Percentiles rank a stretch among this genome's conserved stretches.
These are phyloP conservation scores for Penicillium malachiteum DNA, from an alignment of 495 filamentous ascomycete species.

Conservation along the genomic window DNA sequence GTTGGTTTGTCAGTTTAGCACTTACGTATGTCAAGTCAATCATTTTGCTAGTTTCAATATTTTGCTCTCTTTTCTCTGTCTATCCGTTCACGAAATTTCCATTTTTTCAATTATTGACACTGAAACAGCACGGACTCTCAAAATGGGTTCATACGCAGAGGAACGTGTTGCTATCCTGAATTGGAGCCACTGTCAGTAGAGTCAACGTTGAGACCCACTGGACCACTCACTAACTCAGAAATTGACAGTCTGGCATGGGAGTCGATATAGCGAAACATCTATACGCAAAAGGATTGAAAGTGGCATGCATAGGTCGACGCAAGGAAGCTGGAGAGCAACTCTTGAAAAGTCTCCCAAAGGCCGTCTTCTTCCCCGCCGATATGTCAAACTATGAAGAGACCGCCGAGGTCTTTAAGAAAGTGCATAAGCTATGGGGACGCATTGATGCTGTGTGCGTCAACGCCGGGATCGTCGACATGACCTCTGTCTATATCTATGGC, in stretches of 20 bases:
- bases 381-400: slow-evolving; percentile 26
- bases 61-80: too few species aligned
- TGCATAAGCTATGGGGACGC: slow-evolving; percentile 19
- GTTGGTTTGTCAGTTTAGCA: too few species aligned
- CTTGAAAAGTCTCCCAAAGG: slow-evolving; percentile 15
- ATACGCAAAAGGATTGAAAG: slow-evolving; percentile 23
- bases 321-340: slow-evolving; percentile 16
- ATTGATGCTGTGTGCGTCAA: slow-evolving; percentile 31
- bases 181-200: slow-evolving; percentile 26
- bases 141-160: slow-evolving; percentile 16
- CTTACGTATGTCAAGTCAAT: too few species aligned
- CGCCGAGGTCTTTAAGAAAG: slow-evolving; percentile 18
- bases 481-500: slow-evolving; percentile 25
- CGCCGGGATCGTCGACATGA: slow-evolving; percentile 26
- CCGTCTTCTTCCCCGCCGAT: slow-evolving; percentile 23
- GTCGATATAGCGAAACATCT: slow-evolving; percentile 23
- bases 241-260: slow-evolving; percentile 30
- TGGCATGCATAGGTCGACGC: slow-evolving; percentile 27
- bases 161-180: slow-evolving; percentile 19
- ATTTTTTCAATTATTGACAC: too few species aligned
- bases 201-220: background rate
- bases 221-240: background rate
- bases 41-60: too few species aligned
- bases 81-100: too few species aligned
- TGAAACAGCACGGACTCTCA: background rate